Percentiles rank a stretch among this genome's conserved stretches.
Conservation (phyloP, 192 early-diverging fungal genomes). For the Rhizophagus clarus region DNA sequence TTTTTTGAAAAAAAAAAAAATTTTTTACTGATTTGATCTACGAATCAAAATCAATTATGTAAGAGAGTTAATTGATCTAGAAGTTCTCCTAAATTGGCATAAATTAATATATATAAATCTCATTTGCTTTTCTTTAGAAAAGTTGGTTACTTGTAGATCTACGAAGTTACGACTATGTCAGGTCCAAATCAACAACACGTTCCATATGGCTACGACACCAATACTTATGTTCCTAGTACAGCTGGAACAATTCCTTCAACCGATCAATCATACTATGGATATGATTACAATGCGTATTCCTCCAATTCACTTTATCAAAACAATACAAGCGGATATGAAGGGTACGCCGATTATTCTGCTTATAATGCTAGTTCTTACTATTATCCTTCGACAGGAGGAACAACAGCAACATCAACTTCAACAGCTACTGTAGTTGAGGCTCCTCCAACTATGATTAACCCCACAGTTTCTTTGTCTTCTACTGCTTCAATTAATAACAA, state of each 20-base stretch:
- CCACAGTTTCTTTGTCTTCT: conserved; percentile 1
- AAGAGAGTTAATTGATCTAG: neutral
- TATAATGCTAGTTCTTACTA: conserved; percentile 15
- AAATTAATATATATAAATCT: too few species aligned
- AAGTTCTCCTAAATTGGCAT: neutral
- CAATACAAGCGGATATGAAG: neutral
- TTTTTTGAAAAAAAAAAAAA: neutral
- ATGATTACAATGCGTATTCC: conserved; percentile 8
- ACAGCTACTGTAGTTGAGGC: conserved; percentile 24
- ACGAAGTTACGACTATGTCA: conserved; percentile 1
- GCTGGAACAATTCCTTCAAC: neutral
- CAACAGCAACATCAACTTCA: neutral
- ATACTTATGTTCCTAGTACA: neutral
- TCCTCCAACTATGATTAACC: conserved; percentile 19
- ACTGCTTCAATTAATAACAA: neutral
- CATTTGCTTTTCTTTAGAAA: too few species aligned
- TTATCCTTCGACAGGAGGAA: neutral
- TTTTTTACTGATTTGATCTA: neutral
- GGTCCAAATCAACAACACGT: neutral
- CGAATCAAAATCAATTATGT: neutral
- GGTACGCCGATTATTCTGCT: neutral
- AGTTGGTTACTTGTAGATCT: neutral
- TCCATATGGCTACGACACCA: conserved; percentile 6
- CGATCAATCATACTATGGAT: conserved; percentile 18
- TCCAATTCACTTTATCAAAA: neutral